Base-by-base conservation (phyloP, 305 asterid species). In the Ilex paraguariensis region DNA sequence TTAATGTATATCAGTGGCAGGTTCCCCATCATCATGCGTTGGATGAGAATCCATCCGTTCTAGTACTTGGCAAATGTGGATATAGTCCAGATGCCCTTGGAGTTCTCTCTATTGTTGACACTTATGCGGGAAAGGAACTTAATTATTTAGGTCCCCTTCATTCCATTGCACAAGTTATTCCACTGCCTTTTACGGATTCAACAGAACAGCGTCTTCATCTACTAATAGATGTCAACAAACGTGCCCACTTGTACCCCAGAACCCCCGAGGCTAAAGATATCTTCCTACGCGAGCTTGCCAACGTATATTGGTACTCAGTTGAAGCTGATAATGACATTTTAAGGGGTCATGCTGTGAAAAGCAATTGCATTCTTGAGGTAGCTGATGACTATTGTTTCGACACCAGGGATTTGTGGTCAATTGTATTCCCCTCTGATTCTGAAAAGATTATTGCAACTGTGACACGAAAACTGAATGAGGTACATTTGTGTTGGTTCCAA, bases 11-110 rank as follows among this genome's bases (percentile, higher is more conserved):
- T 67, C 95, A 86, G 72, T 93, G 98, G 99, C 99, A 93, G 72
- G 95, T 84, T 66, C 99, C 99, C 64, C 98, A 93, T 80, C 98
- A 93, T 81, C 99, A 93, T 78, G 97, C 91, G 31, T 53, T 93
- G 83, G 95, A 93, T 66, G 95, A 90, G 77, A 84, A 93, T 64
- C 97, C 99, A 63, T 90, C 99, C 32, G 85, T 93, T 64, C 82
- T 93, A 62, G 88, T 90, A 59, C 81, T 90, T 74, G 99, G 99
- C 67, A 86, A 84, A 81, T 93, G 99, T 72, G 96, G 88, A 32
- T 65, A 39, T 65, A 67, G 70, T 73, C 66, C 76, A 65, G 91
- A 84, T 69, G 81, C 95, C 59, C 73, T 90, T 71, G 96, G 96
- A 56, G 89, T 86, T 63, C 75, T 86, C 74, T 82, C 95, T 67